Conservation (phyloP, 2,329 filamentous ascomycete genomes). For the Monosporascus sp. region DNA sequence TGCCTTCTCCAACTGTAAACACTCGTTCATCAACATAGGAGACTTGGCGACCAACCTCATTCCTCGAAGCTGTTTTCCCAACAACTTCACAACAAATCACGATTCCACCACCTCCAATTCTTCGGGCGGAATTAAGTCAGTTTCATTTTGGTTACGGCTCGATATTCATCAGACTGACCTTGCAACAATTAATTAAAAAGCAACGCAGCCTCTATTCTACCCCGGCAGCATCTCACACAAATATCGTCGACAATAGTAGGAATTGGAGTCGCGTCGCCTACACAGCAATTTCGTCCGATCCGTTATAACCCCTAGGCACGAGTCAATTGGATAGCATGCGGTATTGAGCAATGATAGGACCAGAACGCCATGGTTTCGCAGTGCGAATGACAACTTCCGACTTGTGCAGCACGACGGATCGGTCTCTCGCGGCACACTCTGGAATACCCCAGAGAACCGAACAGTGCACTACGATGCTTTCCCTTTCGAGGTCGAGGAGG, state of each 20-base stretch:
- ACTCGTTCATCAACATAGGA: slow-evolving; percentile 23
- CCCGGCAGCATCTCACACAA: slow-evolving; percentile 10
- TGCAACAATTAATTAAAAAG: slow-evolving; percentile 13
- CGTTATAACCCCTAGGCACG: background rate
- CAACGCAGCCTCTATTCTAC: slow-evolving; percentile 11
- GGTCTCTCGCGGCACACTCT: slow-evolving; percentile 2
- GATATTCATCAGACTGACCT: slow-evolving; percentile 19
- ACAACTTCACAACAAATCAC: slow-evolving; percentile 12
- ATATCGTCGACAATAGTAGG: background rate
- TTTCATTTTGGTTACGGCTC: slow-evolving; percentile 19
- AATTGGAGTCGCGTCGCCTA: background rate
- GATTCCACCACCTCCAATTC: slow-evolving; percentile 16
- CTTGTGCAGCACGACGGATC: slow-evolving; percentile 7
- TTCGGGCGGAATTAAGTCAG: slow-evolving; percentile 12
- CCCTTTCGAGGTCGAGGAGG: slow-evolving; percentile 2
- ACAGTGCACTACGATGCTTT: slow-evolving; percentile 10
- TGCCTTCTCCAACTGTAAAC: slow-evolving; percentile 27
- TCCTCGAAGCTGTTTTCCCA: background rate
- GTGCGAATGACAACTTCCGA: slow-evolving; percentile 11
- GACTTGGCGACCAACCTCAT: background rate
- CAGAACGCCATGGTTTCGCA: slow-evolving; percentile 21
- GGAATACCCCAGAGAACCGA: slow-evolving; percentile 2
- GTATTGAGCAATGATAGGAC: slow-evolving; percentile 22
- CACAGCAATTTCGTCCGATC: slow-evolving; percentile 1
- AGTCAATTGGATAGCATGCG: slow-evolving; percentile 15